These are phyloP conservation scores for Boletus rufocinnamomeus DNA, from an alignment of 768 basidiomycete genomes.

Conservation along the genomic window DNA sequence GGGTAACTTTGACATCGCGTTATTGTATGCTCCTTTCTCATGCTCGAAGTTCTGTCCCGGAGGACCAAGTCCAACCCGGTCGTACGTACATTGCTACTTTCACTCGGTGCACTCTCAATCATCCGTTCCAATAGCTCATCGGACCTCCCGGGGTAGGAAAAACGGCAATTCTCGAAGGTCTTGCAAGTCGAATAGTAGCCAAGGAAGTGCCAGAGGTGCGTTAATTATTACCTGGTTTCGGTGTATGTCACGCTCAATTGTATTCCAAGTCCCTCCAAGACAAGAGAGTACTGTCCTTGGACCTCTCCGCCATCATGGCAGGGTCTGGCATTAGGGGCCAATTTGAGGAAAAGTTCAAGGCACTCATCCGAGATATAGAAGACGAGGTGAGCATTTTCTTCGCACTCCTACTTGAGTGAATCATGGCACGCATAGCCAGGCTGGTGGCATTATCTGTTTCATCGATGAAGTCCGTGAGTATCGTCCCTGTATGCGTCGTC, in stretches of 20 bases:
- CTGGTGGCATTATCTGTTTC: conserved; percentile 84
- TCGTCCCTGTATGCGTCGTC: background rate
- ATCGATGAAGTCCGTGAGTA: conserved; percentile 91
- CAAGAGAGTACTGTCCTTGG: conserved; percentile 87
- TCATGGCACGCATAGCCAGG: conserved; percentile 37
- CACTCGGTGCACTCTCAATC: background rate
- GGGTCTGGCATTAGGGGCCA: conserved; percentile 91
- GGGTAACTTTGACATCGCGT: conserved; percentile 25
- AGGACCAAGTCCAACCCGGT: conserved; percentile 94
- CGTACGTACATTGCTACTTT: conserved; percentile 41
- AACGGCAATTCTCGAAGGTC: conserved; percentile 88
- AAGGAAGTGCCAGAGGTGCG: conserved; percentile 89
- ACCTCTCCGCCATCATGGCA: conserved; percentile 81
- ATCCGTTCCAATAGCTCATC: conserved; percentile 53
- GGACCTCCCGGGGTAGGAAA: conserved; percentile 92
- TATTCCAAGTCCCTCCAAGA: conserved; percentile 69
- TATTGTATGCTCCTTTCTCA: background rate
- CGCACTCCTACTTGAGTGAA: conserved; percentile 27
- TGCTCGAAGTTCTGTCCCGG: conserved; percentile 67
- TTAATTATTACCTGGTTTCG: background rate
- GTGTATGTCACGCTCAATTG: background rate
- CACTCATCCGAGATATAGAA: conserved; percentile 86
- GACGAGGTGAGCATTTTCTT: conserved; percentile 52
- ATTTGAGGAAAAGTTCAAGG: conserved; percentile 94
- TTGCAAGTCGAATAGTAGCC: conserved; percentile 83